A percentile compares a stretch with the other conserved stretches of the same genome.
Evolutionary conservation across 805 yeast genomes (phyloP).

Genomic region (Blastobotrys attinorum): DNA sequence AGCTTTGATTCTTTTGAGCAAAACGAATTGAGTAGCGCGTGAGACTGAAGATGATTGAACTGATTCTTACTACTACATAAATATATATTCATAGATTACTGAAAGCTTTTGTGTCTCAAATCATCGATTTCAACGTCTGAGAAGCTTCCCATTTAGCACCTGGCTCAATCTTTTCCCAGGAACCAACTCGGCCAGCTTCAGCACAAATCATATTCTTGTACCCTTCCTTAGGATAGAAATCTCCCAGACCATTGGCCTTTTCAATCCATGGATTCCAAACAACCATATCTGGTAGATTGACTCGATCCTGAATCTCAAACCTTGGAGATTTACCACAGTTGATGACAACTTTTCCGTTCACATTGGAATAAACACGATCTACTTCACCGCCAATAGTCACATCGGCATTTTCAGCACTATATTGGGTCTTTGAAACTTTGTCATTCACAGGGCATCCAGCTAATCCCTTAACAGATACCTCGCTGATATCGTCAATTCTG

Average conservation of each 20-base stretch:
- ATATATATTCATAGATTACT: too few species aligned
- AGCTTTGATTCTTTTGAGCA: not conserved
- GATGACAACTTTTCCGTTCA: slow-evolving; percentile 44
- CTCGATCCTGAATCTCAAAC: slow-evolving; percentile 53
- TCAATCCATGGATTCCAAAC: slow-evolving; percentile 98
- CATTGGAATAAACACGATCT: slow-evolving; percentile 73
- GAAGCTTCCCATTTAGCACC: slow-evolving; percentile 70
- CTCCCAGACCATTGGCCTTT: slow-evolving; percentile 75
- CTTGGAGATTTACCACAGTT: slow-evolving; percentile 63
- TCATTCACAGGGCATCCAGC: slow-evolving; percentile 67
- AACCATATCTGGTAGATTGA: slow-evolving; percentile 59
- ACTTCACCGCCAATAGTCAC: slow-evolving; percentile 45
- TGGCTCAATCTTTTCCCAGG: slow-evolving; percentile 55
- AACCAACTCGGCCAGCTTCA: slow-evolving; percentile 85
- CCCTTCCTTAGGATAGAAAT: slow-evolving; percentile 81
- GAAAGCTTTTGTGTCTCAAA: too few species aligned
- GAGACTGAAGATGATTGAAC: too few species aligned
- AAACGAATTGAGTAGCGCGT: not conserved
- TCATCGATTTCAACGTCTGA: slow-evolving; percentile 39
- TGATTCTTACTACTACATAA: too few species aligned
- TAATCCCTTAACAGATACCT: slow-evolving; percentile 68
- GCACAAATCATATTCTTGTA: slow-evolving; percentile 85
- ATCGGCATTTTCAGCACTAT: slow-evolving; percentile 24
- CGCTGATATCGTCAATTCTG: slow-evolving; percentile 66
- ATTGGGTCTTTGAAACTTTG: slow-evolving; percentile 54